Conservation (phyloP, 306 rosid genomes). For the Benincasa hispida region DNA sequence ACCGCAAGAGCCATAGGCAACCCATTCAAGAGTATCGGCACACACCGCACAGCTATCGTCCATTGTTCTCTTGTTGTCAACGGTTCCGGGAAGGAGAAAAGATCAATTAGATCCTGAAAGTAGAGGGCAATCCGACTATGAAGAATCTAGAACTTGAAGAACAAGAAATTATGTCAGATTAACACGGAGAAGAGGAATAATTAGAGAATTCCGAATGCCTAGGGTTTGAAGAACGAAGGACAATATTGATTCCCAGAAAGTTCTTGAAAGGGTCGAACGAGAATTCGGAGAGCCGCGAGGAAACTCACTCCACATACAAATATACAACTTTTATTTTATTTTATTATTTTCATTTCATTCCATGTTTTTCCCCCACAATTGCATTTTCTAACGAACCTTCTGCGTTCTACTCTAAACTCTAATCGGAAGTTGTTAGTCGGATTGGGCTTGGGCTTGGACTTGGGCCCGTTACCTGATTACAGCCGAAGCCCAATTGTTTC, state of each 20-base stretch:
- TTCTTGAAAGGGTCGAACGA: neutral
- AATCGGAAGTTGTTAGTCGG: neutral
- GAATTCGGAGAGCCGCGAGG: neutral
- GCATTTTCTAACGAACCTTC: neutral
- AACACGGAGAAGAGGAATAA: neutral
- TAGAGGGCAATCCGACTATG: neutral
- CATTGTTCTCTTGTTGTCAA: slow-evolving; percentile 26
- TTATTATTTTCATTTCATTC: no score
- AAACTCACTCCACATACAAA: neutral
- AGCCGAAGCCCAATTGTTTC: neutral
- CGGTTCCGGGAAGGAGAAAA: neutral
- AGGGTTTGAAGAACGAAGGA: neutral
- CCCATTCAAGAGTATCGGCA: slow-evolving; percentile 90
- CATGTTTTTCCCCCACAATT: neutral
- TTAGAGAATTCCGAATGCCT: neutral
- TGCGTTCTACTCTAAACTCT: neutral
- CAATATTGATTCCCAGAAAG: neutral
- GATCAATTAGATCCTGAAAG: neutral
- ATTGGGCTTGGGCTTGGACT: neutral
- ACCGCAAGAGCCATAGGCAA: slow-evolving; percentile 81
- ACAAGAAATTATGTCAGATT: neutral
- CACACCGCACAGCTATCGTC: slow-evolving; percentile 96
- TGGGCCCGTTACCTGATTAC: neutral
- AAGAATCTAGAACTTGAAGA: neutral
- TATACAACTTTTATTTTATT: no score